Conservation (phyloP, 371 early-diverging fungal genomes). For the Mucor ambiguus region DNA sequence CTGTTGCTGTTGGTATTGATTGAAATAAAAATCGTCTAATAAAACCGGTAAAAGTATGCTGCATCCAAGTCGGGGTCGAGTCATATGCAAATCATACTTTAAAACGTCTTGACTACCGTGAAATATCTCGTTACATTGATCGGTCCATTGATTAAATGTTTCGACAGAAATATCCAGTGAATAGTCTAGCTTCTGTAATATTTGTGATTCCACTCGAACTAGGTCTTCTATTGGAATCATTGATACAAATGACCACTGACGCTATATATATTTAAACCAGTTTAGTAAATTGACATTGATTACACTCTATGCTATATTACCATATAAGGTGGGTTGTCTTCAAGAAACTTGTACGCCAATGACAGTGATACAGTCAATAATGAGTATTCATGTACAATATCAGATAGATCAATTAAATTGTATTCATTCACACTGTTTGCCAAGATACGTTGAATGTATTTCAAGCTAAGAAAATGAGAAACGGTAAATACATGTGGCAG, state of each 20-base stretch:
- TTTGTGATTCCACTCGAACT: conserved; percentile 22
- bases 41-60: conserved; percentile 17
- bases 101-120: not conserved
- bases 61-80: conserved; percentile 12
- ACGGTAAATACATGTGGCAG: not conserved
- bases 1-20: conserved; percentile 4
- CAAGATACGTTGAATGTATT: conserved; percentile 31
- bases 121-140: conserved; percentile 26
- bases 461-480: conserved; percentile 20
- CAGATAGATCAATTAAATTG: conserved; percentile 21
- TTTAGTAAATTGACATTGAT: conserved; percentile 33
- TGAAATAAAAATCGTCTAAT: conserved; percentile 18
- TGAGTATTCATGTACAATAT: conserved; percentile 32
- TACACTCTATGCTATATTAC: conserved; percentile 21
- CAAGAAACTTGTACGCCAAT: conserved; percentile 40
- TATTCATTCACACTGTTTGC: conserved; percentile 22
- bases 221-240: conserved; percentile 27
- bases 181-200: conserved; percentile 20
- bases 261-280: not conserved
- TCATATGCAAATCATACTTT: conserved; percentile 20
- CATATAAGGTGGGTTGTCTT: conserved; percentile 38
- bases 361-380: conserved; percentile 37
- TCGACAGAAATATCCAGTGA: conserved; percentile 23
- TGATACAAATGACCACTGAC: conserved; percentile 33
- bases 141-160: conserved; percentile 21